phyloP scores from a whole-genome alignment of 495 filamentous ascomycete species.

The Penicillium angulare region DNA sequence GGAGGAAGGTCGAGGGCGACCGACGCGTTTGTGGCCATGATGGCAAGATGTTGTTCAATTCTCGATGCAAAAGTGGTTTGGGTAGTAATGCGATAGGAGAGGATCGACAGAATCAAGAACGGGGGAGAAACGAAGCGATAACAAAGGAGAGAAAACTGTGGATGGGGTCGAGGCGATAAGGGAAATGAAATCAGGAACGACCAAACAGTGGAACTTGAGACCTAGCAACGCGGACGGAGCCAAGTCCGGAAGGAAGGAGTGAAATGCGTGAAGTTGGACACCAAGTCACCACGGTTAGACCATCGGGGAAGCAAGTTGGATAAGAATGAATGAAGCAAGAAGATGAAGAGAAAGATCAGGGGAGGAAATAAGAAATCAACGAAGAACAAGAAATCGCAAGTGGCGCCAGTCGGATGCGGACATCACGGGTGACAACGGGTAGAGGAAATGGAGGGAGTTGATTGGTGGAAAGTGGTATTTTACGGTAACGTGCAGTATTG shows the following conservation, averaged over 20 bases:
- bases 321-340: background rate
- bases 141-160: background rate
- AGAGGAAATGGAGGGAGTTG: no score
- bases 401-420: slow-evolving; percentile 16
- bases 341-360: slow-evolving; percentile 1
- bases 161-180: slow-evolving; percentile 3
- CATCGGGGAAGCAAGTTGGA: background rate
- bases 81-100: no score
- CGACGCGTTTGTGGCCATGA: slow-evolving; percentile 43
- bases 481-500: background rate
- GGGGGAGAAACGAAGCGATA: background rate
- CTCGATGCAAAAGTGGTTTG: no score
- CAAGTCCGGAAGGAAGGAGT: background rate
- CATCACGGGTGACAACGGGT: background rate
- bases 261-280: background rate
- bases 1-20: slow-evolving; percentile 62
- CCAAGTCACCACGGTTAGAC: background rate
- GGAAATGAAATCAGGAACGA: background rate
- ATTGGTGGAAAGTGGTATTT: background rate
- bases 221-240: no score
- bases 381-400: background rate
- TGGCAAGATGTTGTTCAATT: slow-evolving; percentile 3
- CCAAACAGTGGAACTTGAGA: background rate
- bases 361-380: background rate
- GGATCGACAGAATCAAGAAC: no score